These are phyloP conservation scores for Diaporthe citrichinensis DNA, from an alignment of 2,329 filamentous ascomycete species.

Conservation along the genomic window DNA sequence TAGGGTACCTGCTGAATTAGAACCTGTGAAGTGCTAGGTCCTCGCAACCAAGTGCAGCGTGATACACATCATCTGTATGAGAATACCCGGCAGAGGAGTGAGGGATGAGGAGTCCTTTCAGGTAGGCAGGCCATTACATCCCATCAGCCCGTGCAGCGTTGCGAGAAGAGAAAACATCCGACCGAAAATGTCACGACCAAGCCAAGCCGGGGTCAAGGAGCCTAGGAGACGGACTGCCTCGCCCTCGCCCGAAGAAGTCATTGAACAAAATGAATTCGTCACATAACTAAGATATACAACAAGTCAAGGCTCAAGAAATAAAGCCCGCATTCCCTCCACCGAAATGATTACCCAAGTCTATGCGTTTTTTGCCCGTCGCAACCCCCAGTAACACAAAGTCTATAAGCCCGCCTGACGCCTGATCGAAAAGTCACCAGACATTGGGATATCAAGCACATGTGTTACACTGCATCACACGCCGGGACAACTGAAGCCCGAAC, in stretches of 20 bases:
- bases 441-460: slow-evolving; percentile 36
- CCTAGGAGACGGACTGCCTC: neutral
- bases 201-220: neutral
- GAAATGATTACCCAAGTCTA: slow-evolving; percentile 29
- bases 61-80: no score
- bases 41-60: no score
- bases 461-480: slow-evolving; percentile 28
- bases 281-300: slow-evolving; percentile 33
- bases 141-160: no score
- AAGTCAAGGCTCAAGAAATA: slow-evolving; percentile 23
- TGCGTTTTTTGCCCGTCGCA: slow-evolving; percentile 19
- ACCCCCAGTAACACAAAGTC: slow-evolving; percentile 23
- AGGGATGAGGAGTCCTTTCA: no score
- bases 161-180: neutral
- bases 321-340: slow-evolving; percentile 19
- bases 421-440: slow-evolving; percentile 24
- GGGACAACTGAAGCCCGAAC: slow-evolving; percentile 8
- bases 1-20: no score
- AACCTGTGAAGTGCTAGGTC: no score
- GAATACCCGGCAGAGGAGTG: no score
- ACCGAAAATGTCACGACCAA: neutral
- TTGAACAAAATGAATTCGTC: slow-evolving; percentile 30
- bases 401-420: slow-evolving; percentile 34
- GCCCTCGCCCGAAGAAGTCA: neutral
- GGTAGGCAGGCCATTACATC: neutral